Percentiles rank a stretch among this genome's conserved stretches.
Evolutionary conservation across 768 basidiomycete species (phyloP).

Genomic region (Suillus americanus): DNA sequence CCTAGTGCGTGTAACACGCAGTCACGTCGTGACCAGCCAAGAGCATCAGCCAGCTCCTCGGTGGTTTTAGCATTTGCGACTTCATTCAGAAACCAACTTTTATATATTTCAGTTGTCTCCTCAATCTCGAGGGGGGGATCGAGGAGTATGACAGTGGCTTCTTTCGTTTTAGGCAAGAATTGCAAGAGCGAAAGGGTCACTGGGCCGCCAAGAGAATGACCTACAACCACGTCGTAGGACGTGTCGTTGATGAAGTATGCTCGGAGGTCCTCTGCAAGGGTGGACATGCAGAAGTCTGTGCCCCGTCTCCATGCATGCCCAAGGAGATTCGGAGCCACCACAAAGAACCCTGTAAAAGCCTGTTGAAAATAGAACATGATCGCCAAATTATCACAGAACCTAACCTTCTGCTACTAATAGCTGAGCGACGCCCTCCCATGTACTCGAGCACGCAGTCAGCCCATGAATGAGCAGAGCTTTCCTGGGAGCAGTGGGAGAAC

Average conservation of each 20-base stretch:
- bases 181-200: constrained; percentile 16
- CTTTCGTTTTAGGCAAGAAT: constrained; percentile 9
- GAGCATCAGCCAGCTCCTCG: constrained; percentile 7
- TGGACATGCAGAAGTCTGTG: constrained; percentile 10
- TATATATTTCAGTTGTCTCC: not conserved
- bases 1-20: constrained; percentile 5
- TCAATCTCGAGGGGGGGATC: constrained; percentile 12
- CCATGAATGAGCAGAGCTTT: constrained; percentile 18
- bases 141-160: constrained; percentile 10
- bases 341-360: constrained; percentile 14
- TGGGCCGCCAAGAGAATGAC: constrained; percentile 19
- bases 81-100: not conserved
- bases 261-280: constrained; percentile 14
- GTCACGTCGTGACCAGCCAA: constrained; percentile 16
- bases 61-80: constrained; percentile 2
- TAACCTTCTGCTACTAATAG: constrained; percentile 18
- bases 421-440: constrained; percentile 18
- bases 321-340: constrained; percentile 19
- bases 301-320: constrained; percentile 14
- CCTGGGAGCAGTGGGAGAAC: constrained; percentile 14
- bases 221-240: constrained; percentile 19
- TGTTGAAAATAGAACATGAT: not conserved
- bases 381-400: not conserved
- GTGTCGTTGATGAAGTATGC: constrained; percentile 10
- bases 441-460: constrained; percentile 15